Evolutionary conservation across 164 flowering plant genomes (phyloP).

Genomic region (Taxillus chinensis): DNA sequence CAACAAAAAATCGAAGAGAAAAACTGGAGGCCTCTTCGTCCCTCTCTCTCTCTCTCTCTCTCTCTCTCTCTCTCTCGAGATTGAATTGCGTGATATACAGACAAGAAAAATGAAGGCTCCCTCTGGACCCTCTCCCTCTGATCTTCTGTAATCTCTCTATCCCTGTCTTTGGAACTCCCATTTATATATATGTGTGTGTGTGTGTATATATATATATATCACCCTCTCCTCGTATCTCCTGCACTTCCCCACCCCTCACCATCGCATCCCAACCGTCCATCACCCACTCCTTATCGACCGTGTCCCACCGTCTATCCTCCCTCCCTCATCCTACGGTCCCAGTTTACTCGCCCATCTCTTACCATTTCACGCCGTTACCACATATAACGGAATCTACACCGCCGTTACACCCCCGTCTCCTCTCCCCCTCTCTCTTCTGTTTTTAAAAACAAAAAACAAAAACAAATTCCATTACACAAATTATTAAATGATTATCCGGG

Average conservation of each 20-base stretch:
- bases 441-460: no score
- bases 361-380: conserved; percentile 2
- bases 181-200: no score
- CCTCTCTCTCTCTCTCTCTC: conserved; percentile 2
- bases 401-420: conserved; percentile 1
- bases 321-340: conserved; percentile 12
- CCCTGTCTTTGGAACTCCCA: conserved; percentile 18
- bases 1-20: conserved; percentile 1
- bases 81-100: no score
- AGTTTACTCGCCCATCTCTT: conserved; percentile 9
- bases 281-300: neutral
- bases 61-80: no score
- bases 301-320: conserved; percentile 10
- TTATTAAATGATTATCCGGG: no score
- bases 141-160: conserved; percentile 3
- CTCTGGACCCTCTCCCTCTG: no score
- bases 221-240: conserved; percentile 1
- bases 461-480: neutral
- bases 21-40: conserved; percentile 7
- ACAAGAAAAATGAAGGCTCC: no score
- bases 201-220: no score
- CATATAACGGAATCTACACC: conserved; percentile 15
- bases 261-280: conserved; percentile 11
- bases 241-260: conserved; percentile 6
- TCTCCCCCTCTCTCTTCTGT: neutral